Evolutionary conservation across 169 alveolate genomes (phyloP).

Genomic region (Toxoplasma gondii): DNA sequence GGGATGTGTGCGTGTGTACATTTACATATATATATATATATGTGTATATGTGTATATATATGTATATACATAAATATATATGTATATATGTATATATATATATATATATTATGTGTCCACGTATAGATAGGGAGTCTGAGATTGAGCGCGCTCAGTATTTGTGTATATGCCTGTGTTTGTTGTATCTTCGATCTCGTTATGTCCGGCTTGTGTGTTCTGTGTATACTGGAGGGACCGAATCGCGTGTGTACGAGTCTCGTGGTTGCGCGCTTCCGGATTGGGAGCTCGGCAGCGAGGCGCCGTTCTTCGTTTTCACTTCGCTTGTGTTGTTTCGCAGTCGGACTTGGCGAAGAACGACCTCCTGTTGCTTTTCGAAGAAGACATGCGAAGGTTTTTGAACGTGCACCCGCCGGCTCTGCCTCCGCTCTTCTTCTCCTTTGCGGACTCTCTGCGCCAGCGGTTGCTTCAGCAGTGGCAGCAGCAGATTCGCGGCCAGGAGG

Average conservation of each 20-base stretch:
- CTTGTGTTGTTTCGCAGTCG: constrained; percentile 13
- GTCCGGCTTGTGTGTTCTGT: too few relatives aligned
- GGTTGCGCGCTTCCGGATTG: too few relatives aligned
- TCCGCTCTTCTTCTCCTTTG: constrained; percentile 11
- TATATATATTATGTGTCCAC: background rate
- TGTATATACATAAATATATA: background rate
- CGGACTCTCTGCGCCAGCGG: constrained; percentile 12
- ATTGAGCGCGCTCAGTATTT: too few relatives aligned
- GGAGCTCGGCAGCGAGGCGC: background rate
- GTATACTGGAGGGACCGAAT: too few relatives aligned
- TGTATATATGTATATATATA: background rate
- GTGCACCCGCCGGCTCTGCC: constrained; percentile 24
- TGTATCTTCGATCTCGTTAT: too few relatives aligned
- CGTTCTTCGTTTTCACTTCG: background rate
- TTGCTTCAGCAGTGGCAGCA: constrained; percentile 45
- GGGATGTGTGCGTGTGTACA: background rate
- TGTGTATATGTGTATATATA: background rate
- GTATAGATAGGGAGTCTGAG: background rate
- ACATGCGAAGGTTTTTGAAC: constrained; percentile 3
- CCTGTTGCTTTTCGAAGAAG: constrained; percentile 37
- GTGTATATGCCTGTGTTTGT: too few relatives aligned
- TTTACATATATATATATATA: background rate
- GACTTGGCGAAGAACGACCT: constrained; percentile 65
- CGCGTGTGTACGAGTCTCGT: too few relatives aligned
- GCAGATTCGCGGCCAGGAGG: constrained; percentile 29